A percentile compares a stretch with the other conserved stretches of the same genome.
Evolutionary conservation across 306 rosid species (phyloP).

Genomic region (Acacia melanoxylon): DNA sequence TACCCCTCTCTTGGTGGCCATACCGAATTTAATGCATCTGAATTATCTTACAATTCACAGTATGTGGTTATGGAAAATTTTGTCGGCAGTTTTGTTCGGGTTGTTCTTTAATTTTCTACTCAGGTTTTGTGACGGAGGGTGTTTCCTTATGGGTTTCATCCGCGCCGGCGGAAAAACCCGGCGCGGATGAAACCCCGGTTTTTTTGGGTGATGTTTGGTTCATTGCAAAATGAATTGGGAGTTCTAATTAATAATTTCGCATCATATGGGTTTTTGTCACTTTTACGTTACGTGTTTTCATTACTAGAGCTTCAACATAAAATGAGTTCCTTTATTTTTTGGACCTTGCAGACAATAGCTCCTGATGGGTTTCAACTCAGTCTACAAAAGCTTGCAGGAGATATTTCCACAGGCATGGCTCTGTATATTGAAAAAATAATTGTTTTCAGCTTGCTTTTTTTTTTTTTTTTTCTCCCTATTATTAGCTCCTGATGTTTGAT

Average conservation of each 20-base stretch:
- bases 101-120: background rate
- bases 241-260: background rate
- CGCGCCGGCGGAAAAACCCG: no score
- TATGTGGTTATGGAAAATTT: background rate
- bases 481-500: background rate
- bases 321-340: background rate
- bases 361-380: constrained; percentile 64
- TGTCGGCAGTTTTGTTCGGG: background rate
- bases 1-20: background rate
- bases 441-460: background rate
- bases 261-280: background rate
- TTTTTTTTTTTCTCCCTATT: no score
- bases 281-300: background rate
- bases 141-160: constrained; percentile 3
- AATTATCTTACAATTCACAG: background rate
- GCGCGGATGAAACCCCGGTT: no score
- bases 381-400: constrained; percentile 60
- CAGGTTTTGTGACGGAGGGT: background rate
- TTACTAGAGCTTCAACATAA: background rate
- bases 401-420: constrained; percentile 67
- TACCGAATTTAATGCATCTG: constrained; percentile 17
- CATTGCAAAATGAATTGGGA: background rate
- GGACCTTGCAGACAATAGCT: constrained; percentile 38
- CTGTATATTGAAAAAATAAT: background rate
- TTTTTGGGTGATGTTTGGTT: background rate